Conservation (phyloP, 2,329 filamentous ascomycete genomes). For the Penicillium nordicum region DNA sequence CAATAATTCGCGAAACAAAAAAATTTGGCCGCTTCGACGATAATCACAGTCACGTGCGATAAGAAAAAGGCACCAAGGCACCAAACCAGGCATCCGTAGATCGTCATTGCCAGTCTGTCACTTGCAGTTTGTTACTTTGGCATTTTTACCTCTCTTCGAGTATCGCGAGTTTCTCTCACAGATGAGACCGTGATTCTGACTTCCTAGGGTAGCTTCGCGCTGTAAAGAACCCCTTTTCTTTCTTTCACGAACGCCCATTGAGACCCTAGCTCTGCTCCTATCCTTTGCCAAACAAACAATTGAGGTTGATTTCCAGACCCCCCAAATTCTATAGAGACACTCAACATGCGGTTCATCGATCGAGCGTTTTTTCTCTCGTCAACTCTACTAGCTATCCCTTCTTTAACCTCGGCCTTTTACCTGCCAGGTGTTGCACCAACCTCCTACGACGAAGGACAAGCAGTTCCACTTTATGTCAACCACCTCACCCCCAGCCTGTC, state of each 20-base stretch:
- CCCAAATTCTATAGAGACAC: constrained; percentile 11
- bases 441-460: constrained; percentile 76
- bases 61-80: constrained; percentile 1
- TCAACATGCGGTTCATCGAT: constrained; percentile 38
- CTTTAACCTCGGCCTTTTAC: constrained; percentile 71
- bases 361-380: constrained; percentile 29
- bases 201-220: not conserved
- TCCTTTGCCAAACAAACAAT: constrained; percentile 8
- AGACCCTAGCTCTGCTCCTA: not conserved
- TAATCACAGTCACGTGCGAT: constrained; percentile 11
- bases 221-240: not conserved
- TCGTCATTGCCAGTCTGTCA: constrained; percentile 10
- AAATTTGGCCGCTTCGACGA: constrained; percentile 11
- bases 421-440: constrained; percentile 93
- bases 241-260: not conserved
- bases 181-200: constrained; percentile 1
- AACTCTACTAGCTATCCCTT: constrained; percentile 32
- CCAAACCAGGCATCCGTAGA: not conserved
- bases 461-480: constrained; percentile 88
- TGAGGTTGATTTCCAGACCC: constrained; percentile 14
- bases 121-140: constrained; percentile 1
- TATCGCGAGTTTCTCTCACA: not conserved
- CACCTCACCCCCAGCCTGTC: constrained; percentile 81
- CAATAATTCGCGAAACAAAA: constrained; percentile 2
- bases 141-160: constrained; percentile 4